phyloP scores from a whole-genome alignment of 192 early-diverging fungal species.

The Podila verticillata region DNA sequence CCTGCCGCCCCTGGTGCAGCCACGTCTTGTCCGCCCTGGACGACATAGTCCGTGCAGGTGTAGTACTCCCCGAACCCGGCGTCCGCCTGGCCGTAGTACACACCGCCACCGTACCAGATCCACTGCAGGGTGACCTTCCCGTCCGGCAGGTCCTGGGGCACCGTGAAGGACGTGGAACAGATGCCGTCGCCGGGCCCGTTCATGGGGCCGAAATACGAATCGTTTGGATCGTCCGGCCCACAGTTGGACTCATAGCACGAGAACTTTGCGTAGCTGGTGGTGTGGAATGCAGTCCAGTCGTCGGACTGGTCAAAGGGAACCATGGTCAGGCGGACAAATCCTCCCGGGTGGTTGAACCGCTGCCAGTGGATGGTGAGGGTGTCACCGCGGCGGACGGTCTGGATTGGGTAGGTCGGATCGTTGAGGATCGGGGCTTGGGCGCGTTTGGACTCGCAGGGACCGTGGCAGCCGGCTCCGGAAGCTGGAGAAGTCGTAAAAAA shows the following conservation, averaged over 20 bases:
- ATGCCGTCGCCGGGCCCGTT: conserved; percentile 62
- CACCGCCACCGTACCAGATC: conserved; percentile 72
- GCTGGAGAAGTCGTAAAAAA: conserved; percentile 16
- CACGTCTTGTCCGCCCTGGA: conserved; percentile 55
- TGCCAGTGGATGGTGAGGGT: conserved; percentile 61
- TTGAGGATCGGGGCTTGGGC: conserved; percentile 58
- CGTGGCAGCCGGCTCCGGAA: conserved; percentile 67
- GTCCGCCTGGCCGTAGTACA: conserved; percentile 64
- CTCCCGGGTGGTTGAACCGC: conserved; percentile 70
- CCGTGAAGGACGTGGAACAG: conserved; percentile 59
- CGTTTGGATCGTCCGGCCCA: conserved; percentile 52
- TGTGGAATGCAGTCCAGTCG: conserved; percentile 64
- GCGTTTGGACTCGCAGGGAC: conserved; percentile 64
- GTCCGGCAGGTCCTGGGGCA: conserved; percentile 63
- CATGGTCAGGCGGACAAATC: conserved; percentile 69
- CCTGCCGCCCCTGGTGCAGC: conserved; percentile 19
- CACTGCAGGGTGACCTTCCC: conserved; percentile 66
- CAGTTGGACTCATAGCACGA: conserved; percentile 70
- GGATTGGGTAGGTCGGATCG: conserved; percentile 62
- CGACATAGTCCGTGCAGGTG: conserved; percentile 62
- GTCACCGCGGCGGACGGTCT: conserved; percentile 62
- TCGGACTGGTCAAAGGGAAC: conserved; percentile 69
- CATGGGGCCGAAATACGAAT: conserved; percentile 55
- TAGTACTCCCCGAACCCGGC: conserved; percentile 72
- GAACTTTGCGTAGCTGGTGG: conserved; percentile 58